phyloP scores from a whole-genome alignment of 73 alveolate genomes.

The Blepharisma stoltei region DNA sequence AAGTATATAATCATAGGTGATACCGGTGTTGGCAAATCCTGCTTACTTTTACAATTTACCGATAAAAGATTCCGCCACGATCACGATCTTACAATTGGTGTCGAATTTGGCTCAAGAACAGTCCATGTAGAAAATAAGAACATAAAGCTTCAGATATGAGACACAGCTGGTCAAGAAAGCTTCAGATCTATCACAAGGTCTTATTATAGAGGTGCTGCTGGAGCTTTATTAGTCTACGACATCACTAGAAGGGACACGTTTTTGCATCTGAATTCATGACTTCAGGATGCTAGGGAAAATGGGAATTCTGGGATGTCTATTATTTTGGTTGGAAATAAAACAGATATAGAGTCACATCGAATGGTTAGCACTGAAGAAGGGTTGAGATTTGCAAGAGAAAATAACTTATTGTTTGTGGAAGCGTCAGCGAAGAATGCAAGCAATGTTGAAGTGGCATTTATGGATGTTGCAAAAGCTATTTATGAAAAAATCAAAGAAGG shows the following conservation, averaged over 20 bases:
- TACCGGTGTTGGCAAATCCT: constrained; percentile 87
- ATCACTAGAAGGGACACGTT: constrained; percentile 71
- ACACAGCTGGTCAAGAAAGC: constrained; percentile 96
- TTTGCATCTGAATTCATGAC: constrained; percentile 44
- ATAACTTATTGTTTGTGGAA: constrained; percentile 64
- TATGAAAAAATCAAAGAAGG: neutral
- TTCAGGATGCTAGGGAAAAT: constrained; percentile 43
- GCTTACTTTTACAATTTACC: constrained; percentile 74
- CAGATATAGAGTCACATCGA: constrained; percentile 35
- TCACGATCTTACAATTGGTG: constrained; percentile 93
- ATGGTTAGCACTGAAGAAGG: constrained; percentile 17
- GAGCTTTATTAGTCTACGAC: constrained; percentile 88
- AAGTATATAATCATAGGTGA: constrained; percentile 52
- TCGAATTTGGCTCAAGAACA: constrained; percentile 87
- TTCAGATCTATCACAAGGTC: constrained; percentile 83
- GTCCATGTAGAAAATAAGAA: constrained; percentile 60
- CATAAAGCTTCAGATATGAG: constrained; percentile 90
- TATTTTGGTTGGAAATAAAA: constrained; percentile 55
- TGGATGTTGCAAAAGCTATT: constrained; percentile 7
- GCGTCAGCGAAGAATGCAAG: constrained; percentile 68
- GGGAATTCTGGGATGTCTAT: constrained; percentile 40
- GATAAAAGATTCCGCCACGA: constrained; percentile 69
- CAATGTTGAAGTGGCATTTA: constrained; percentile 45
- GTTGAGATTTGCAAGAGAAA: constrained; percentile 47
- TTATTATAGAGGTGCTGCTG: constrained; percentile 90